phyloP scores from a whole-genome alignment of 176 grass and related monocot genomes.

The Poa annua region DNA sequence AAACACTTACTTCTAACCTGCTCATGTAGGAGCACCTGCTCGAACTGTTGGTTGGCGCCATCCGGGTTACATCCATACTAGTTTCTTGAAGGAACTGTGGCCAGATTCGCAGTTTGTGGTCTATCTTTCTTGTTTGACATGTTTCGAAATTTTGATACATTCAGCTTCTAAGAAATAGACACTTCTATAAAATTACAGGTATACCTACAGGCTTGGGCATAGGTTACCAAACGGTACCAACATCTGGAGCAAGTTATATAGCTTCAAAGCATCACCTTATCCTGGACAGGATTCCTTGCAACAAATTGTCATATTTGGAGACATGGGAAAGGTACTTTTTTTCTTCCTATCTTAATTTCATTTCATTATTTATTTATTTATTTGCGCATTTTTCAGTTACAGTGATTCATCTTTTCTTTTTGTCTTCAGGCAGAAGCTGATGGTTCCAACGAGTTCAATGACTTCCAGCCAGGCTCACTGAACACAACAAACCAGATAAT shows the following conservation, averaged over 20 bases:
- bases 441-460: slow-evolving; percentile 87
- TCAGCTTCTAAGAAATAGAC: neutral
- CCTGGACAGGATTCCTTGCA: slow-evolving; percentile 87
- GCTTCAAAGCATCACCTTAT: slow-evolving; percentile 84
- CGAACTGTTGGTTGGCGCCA: slow-evolving; percentile 94
- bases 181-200: slow-evolving; percentile 48
- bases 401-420: slow-evolving; percentile 11
- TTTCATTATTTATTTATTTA: slow-evolving; percentile 1
- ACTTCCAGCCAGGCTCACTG: slow-evolving; percentile 74
- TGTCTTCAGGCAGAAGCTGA: slow-evolving; percentile 73
- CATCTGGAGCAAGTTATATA: slow-evolving; percentile 77
- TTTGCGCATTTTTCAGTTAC: neutral
- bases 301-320: slow-evolving; percentile 82
- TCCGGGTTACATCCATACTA: slow-evolving; percentile 83
- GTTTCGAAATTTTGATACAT: slow-evolving; percentile 8
- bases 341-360: slow-evolving; percentile 4
- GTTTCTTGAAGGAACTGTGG: slow-evolving; percentile 91
- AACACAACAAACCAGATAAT: slow-evolving; percentile 79
- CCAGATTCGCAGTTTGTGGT: slow-evolving; percentile 64
- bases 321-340: slow-evolving; percentile 83
- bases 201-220: slow-evolving; percentile 82
- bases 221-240: slow-evolving; percentile 61
- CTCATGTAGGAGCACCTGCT: slow-evolving; percentile 69
- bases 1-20: slow-evolving; percentile 24
- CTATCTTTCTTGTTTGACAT: slow-evolving; percentile 28